Base-by-base conservation (phyloP, 202 grass and related monocot genomes). In the Carex arenaria region DNA sequence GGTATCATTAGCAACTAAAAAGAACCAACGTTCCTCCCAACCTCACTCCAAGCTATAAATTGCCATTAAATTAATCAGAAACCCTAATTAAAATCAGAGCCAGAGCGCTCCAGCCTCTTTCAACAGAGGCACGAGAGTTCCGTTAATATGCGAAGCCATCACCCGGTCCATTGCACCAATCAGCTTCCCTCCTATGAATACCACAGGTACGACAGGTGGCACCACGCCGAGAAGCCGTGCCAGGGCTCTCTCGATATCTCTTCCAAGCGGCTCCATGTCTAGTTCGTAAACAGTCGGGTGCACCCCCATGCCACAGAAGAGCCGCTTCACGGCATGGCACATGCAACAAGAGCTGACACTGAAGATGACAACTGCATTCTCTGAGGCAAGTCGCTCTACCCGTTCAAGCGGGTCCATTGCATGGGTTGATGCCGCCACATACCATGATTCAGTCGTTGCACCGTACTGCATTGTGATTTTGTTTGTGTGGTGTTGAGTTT, bases 101-200 rank as follows among this genome's bases (percentile, higher is more conserved):
- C 95, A 94, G 86, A 98, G 92, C 54, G 95, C 95, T 26, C 95
- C 95, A 28, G 92, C 95, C 34, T 94, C 90, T 87, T 94, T 94
- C 79, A 98, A 90, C 42, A 98, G 90, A 4, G 88, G 92, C 57
- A 98, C 95, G 64, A 98, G 95, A 68, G 90, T 78, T 73, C 92
- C 95, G 80, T 94, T 90, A 81, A 98, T 98, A 91, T 98, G 95
- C 3, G 95, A 90, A 4, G 95, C 92, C 95, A 98, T 98, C 81
- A 95, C 95, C 10, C 90, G 85, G 84, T 95, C 95, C 92, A 98
- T 95, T 72, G 92, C 90, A 13, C 95, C 95, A 1, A 98, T 88
- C 1, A 98, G 87, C 84, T 89, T 93, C 53, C 95, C 95, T 79
- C 95, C 95, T 13, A 98, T 95, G 89, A 98, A 98, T 4, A 98